A percentile compares a stretch with the other conserved stretches of the same genome.
Evolutionary conservation across 2,329 filamentous ascomycete species (phyloP).

Genomic region (Ophiostoma triangulosporum): DNA sequence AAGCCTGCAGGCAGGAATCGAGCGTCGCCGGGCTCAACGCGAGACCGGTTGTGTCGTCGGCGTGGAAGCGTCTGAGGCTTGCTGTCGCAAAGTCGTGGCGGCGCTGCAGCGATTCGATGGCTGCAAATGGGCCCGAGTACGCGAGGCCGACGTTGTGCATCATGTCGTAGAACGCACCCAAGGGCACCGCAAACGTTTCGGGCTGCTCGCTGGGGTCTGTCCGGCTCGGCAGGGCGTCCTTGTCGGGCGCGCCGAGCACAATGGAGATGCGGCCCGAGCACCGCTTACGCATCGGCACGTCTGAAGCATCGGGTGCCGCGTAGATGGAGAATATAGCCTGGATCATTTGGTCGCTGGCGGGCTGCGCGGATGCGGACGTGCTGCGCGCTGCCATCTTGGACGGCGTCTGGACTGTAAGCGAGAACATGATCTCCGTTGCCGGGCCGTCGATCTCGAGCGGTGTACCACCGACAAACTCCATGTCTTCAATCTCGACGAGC

Average conservation of each 20-base stretch:
- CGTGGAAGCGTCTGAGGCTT: conserved; percentile 20
- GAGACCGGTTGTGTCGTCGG: conserved; percentile 24
- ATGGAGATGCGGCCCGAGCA: conserved; percentile 23
- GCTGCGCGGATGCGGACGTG: no score
- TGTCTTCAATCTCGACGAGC: conserved; percentile 20
- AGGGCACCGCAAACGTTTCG: conserved; percentile 21
- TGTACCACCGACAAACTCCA: conserved; percentile 22
- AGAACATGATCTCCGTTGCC: conserved; percentile 26
- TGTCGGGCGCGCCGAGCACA: conserved; percentile 18
- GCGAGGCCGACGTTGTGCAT: conserved; percentile 25
- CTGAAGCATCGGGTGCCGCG: conserved; percentile 22
- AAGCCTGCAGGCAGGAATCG: conserved; percentile 28
- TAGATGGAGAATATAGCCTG: conserved; percentile 22
- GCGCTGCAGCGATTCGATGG: conserved; percentile 21
- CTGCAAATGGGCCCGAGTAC: conserved; percentile 27
- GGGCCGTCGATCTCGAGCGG: conserved; percentile 20
- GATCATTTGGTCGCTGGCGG: conserved; percentile 13
- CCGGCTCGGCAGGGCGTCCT: conserved; percentile 17
- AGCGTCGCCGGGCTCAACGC: conserved; percentile 27
- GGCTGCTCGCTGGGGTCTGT: conserved; percentile 12
- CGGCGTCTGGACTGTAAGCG: conserved; percentile 17
- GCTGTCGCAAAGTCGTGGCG: conserved; percentile 24
- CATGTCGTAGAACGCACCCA: conserved; percentile 27
- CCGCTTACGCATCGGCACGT: conserved; percentile 23
- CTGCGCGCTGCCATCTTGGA: background rate